phyloP scores from a whole-genome alignment of 495 filamentous ascomycete species.

The Penicillium atrosanguineum region DNA sequence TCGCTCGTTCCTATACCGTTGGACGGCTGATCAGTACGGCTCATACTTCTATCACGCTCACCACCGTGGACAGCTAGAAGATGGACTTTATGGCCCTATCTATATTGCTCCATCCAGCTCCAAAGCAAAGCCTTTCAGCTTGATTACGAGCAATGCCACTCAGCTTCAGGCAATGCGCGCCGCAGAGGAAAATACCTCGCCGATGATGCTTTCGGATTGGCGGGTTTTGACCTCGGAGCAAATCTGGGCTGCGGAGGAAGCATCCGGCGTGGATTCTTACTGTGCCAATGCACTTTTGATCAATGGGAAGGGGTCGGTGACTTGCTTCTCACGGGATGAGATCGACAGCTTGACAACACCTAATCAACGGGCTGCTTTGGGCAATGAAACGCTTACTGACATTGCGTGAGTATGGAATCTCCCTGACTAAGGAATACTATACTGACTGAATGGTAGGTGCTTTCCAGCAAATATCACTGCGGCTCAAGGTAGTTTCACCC shows the following conservation, averaged over 20 bases:
- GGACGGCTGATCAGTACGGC: constrained; percentile 31
- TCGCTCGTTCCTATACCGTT: constrained; percentile 48
- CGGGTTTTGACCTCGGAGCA: constrained; percentile 49
- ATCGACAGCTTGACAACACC: constrained; percentile 35
- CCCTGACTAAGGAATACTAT: neutral
- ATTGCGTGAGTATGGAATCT: constrained; percentile 38
- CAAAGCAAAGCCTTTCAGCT: constrained; percentile 40
- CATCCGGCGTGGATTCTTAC: constrained; percentile 37
- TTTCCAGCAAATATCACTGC: constrained; percentile 17
- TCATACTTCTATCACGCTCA: constrained; percentile 53
- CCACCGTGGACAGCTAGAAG: constrained; percentile 48
- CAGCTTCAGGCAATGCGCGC: constrained; percentile 42
- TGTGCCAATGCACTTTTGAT: constrained; percentile 53
- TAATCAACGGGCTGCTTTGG: constrained; percentile 22
- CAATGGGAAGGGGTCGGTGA: constrained; percentile 53
- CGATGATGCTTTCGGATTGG: constrained; percentile 56
- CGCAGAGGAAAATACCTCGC: constrained; percentile 43
- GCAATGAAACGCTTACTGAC: constrained; percentile 39
- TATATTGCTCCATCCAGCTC: constrained; percentile 36
- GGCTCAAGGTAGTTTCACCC: constrained; percentile 18
- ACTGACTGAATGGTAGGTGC: constrained; percentile 2
- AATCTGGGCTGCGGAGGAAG: constrained; percentile 35
- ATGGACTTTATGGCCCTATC: constrained; percentile 55
- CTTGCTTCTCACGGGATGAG: constrained; percentile 38
- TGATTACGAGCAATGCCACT: constrained; percentile 39